A percentile compares a stretch with the other conserved stretches of the same genome.
phyloP scores from a whole-genome alignment of 2,329 filamentous ascomycete genomes.

The Chrysosporium keratinophilum region DNA sequence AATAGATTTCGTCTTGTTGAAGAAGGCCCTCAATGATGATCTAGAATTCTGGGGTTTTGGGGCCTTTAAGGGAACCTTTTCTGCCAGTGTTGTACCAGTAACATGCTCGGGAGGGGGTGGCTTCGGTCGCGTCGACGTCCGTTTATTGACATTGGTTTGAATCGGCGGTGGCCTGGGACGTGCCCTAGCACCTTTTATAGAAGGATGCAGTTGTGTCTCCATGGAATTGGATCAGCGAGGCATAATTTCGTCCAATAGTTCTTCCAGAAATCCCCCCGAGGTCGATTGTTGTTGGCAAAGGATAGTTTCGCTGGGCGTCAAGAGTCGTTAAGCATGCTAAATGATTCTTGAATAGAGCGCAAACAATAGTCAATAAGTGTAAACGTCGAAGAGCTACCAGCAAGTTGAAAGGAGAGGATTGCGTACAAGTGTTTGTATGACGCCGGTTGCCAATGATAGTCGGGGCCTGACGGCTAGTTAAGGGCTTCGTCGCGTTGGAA shows the following conservation, averaged over 20 bases:
- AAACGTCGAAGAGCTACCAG: background rate
- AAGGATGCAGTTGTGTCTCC: conserved; percentile 10
- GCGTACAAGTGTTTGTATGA: too few species aligned
- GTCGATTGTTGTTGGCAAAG: background rate
- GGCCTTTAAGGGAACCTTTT: conserved; percentile 26
- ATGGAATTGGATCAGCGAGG: background rate
- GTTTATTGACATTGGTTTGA: conserved; percentile 25
- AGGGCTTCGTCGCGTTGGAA: background rate
- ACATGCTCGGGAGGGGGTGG: conserved; percentile 22
- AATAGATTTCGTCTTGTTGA: conserved; percentile 28
- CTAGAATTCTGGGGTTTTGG: conserved; percentile 30
- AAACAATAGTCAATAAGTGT: background rate
- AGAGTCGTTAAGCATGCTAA: background rate
- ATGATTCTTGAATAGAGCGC: background rate
- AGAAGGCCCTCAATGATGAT: conserved; percentile 29
- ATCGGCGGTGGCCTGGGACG: conserved; percentile 29
- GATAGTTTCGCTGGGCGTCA: background rate
- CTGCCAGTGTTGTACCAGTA: conserved; percentile 21
- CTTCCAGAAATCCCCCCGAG: background rate
- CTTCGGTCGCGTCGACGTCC: conserved; percentile 12
- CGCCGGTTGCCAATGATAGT: too few species aligned
- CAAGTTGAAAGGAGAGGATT: background rate
- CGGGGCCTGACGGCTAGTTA: too few species aligned
- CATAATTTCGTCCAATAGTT: background rate
- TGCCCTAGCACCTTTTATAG: conserved; percentile 30